These are phyloP conservation scores for California macrophylla DNA, from an alignment of 441 rosid species.

Conservation along the genomic window DNA sequence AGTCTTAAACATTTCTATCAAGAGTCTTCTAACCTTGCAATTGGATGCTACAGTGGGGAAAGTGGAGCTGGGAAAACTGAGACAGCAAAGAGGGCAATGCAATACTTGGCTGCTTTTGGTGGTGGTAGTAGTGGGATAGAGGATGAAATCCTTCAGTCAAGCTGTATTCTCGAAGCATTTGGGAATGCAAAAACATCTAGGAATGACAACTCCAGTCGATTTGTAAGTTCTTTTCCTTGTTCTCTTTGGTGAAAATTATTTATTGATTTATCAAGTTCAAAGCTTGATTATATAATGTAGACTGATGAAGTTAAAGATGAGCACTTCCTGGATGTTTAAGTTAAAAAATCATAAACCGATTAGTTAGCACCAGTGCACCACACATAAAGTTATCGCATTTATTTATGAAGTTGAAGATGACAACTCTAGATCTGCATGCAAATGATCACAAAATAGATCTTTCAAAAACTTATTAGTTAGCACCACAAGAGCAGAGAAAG, in stretches of 20 bases:
- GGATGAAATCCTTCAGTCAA: conserved; percentile 56
- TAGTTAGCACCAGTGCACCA: background rate
- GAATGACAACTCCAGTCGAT: conserved; percentile 90
- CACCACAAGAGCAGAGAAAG: background rate
- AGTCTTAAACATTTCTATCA: background rate
- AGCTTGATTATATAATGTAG: background rate
- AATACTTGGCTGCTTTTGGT: conserved; percentile 81
- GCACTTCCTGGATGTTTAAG: background rate
- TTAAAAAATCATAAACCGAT: background rate
- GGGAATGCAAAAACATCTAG: conserved; percentile 95
- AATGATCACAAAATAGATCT: background rate
- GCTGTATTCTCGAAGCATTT: conserved; percentile 86
- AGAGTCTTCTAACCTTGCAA: conserved; percentile 3
- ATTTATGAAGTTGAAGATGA: background rate
- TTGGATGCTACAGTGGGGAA: conserved; percentile 65
- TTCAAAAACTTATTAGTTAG: background rate
- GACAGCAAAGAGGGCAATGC: conserved; percentile 89
- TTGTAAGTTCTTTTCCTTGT: conserved; percentile 43
- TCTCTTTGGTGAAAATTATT: conserved; percentile 7
- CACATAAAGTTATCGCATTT: background rate
- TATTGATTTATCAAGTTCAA: conserved; percentile 1
- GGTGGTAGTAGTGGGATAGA: conserved; percentile 72
- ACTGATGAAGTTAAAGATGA: background rate
- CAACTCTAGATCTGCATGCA: background rate
- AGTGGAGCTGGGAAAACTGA: conserved; percentile 99